Evolutionary conservation across 805 yeast species (phyloP), one percentile per base, ranked within the genome.

Genomic region (Nakazawaea holstii): DNA sequence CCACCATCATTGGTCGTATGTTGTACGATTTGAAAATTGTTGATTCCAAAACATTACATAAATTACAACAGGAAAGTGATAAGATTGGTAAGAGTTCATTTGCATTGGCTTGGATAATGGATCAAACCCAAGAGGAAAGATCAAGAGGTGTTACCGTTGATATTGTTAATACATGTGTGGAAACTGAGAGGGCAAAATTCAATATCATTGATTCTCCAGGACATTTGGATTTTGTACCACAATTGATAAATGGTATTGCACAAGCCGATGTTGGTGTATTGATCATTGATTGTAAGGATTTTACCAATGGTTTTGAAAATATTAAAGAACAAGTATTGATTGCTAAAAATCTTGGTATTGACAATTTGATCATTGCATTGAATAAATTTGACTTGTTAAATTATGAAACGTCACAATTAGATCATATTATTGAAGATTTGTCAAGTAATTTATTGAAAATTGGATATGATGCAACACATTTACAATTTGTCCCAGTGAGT

Each of bases 141-240:
- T 52, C 68, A 8, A 70, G 91, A 43, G 95, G 95, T 42, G 89
- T 87, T 4, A 87, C 95, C 2, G 80, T 86, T 24, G 95, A 87
- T 58, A 79, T 86, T 30, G 82, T 87, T 48, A 82, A 84, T 45
- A 81, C 87, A 8, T 68, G 71, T 35, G 82, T 87, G 51, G 84
- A 80, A 55, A 83, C 91, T 2, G 45, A 58, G 1, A 60, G 55
- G 2, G 70, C 80, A 6, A 65, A 72, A 41, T 84, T 82, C 59
- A 81, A 88, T 0, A 82, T 89, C 4, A 79, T 87, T 47, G 95
- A 87, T 66, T 90, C 95, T 0, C 95, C 95, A 0, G 95, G 95
- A 0, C 95, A 87, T 62, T 72, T 74, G 51, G 94, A 87, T 57
- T 87, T 84, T 61, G 86, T 87, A 30, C 95, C 95, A 4, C 87